Conservation (phyloP, 2,329 filamentous ascomycete species). For the Raffaelea arxii region DNA sequence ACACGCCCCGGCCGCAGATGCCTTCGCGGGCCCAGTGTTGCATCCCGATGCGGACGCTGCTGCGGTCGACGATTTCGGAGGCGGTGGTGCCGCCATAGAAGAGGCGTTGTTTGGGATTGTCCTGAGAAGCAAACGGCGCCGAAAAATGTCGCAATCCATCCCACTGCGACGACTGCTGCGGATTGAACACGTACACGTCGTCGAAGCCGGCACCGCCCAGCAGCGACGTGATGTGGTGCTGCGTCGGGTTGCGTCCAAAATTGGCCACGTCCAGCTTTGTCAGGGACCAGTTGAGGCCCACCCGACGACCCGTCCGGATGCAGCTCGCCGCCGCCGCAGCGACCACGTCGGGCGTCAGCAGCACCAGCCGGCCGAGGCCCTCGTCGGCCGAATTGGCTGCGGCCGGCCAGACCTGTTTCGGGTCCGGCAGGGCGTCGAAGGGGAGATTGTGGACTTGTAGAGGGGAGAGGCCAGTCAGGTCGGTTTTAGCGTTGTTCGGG, state of each 20-base stretch:
- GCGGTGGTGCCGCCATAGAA: constrained; percentile 39
- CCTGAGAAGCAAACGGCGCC: constrained; percentile 25
- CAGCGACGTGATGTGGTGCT: constrained; percentile 28
- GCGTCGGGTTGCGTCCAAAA: constrained; percentile 12
- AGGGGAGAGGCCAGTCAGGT: too few relatives aligned
- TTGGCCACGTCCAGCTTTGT: constrained; percentile 24
- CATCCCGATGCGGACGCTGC: constrained; percentile 33
- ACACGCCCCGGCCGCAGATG: constrained; percentile 38
- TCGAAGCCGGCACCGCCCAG: constrained; percentile 20
- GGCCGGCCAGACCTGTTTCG: constrained; percentile 36
- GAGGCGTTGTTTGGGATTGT: constrained; percentile 23
- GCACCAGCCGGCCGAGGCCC: constrained; percentile 38
- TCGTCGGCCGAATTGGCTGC: constrained; percentile 36
- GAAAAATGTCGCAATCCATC: constrained; percentile 40
- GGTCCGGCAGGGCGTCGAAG: constrained; percentile 36
- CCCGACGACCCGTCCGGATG: constrained; percentile 39
- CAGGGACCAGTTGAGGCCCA: constrained; percentile 34
- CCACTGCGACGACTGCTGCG: constrained; percentile 37
- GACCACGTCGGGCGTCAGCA: constrained; percentile 42
- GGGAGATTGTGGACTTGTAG: constrained; percentile 1
- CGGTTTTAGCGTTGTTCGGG: too few relatives aligned
- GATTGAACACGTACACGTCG: constrained; percentile 35
- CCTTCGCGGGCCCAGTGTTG: constrained; percentile 25
- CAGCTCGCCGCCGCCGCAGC: constrained; percentile 35
- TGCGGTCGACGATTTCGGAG: constrained; percentile 32